phyloP scores from a whole-genome alignment of 306 rosid species.

The Canavalia gladiata region DNA sequence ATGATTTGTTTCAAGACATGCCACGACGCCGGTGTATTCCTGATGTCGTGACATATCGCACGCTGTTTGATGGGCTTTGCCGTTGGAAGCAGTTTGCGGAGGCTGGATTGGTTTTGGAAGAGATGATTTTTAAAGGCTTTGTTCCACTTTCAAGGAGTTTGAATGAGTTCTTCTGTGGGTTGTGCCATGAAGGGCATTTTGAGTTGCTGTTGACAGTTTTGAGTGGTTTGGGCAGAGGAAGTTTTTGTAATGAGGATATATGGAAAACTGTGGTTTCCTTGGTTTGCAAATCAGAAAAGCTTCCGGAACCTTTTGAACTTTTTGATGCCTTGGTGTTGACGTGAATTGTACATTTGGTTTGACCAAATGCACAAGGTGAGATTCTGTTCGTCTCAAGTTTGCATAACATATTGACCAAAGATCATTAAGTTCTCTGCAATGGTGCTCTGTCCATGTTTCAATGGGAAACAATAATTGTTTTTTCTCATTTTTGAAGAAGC shows the following conservation, averaged over 20 bases:
- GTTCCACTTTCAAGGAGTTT: slow-evolving; percentile 52
- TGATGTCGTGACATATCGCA: slow-evolving; percentile 69
- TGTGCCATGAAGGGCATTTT: slow-evolving; percentile 60
- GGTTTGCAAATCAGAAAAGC: slow-evolving; percentile 55
- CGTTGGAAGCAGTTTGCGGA: slow-evolving; percentile 60
- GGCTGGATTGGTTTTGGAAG: slow-evolving; percentile 70
- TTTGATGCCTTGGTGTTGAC: slow-evolving; percentile 50
- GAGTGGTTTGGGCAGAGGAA: slow-evolving; percentile 56
- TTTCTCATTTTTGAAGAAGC: neutral
- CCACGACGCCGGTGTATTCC: slow-evolving; percentile 64
- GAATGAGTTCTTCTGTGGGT: slow-evolving; percentile 50
- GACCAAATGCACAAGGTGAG: neutral
- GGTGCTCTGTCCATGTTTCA: neutral
- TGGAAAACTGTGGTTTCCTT: slow-evolving; percentile 62
- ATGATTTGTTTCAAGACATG: slow-evolving; percentile 77
- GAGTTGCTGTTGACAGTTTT: slow-evolving; percentile 59
- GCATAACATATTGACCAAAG: neutral
- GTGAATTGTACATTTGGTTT: slow-evolving; percentile 41
- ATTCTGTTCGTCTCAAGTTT: slow-evolving; percentile 13
- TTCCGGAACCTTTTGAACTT: slow-evolving; percentile 48
- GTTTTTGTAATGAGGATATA: slow-evolving; percentile 42
- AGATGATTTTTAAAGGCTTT: slow-evolving; percentile 78
- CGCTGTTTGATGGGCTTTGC: slow-evolving; percentile 70
- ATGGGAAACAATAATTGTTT: neutral
- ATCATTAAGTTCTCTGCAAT: neutral